Percentiles rank a stretch among this genome's conserved stretches.
Conservation (phyloP, 225 moss, liverwort and hornwort genomes). For the Takakia lepidozioides region DNA sequence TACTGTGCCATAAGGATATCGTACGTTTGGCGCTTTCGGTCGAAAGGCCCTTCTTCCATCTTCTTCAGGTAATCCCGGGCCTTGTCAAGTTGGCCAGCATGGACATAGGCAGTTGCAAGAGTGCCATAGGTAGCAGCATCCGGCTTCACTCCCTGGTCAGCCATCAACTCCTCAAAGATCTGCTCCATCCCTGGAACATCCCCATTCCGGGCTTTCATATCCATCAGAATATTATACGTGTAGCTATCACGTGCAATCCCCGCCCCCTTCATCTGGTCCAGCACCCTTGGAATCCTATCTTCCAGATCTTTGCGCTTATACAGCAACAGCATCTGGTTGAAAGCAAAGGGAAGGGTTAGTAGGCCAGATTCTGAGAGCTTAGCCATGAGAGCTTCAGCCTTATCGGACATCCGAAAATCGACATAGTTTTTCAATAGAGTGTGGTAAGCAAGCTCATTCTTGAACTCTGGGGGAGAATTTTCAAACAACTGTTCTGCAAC, state of each 20-base stretch:
- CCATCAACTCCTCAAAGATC: slow-evolving; percentile 23
- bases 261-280: slow-evolving; percentile 15
- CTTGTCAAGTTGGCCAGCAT: slow-evolving; percentile 14
- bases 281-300: slow-evolving; percentile 10
- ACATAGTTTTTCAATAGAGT: slow-evolving; percentile 5
- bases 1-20: slow-evolving; percentile 24
- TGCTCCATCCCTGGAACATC: slow-evolving; percentile 17
- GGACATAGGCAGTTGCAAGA: slow-evolving; percentile 15
- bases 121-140: slow-evolving; percentile 24
- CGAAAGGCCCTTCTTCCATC: slow-evolving; percentile 8
- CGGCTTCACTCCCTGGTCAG: slow-evolving; percentile 10
- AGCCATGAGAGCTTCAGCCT: slow-evolving; percentile 6
- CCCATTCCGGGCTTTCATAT: slow-evolving; percentile 8
- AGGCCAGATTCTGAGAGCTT: slow-evolving; percentile 6
- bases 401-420: background rate
- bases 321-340: slow-evolving; percentile 25
- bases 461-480: slow-evolving; percentile 2
- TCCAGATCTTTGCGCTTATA: slow-evolving; percentile 11
- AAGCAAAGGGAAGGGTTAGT: slow-evolving; percentile 20
- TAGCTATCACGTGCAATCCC: slow-evolving; percentile 19
- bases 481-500: slow-evolving; percentile 5
- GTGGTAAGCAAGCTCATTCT: slow-evolving; percentile 7
- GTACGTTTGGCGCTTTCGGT: slow-evolving; percentile 8
- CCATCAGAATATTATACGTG: slow-evolving; percentile 35
- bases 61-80: slow-evolving; percentile 15